Percentiles rank a stretch among this genome's conserved stretches.
phyloP scores from a whole-genome alignment of 176 grass and related monocot species.

The Triticum timopheevii region DNA sequence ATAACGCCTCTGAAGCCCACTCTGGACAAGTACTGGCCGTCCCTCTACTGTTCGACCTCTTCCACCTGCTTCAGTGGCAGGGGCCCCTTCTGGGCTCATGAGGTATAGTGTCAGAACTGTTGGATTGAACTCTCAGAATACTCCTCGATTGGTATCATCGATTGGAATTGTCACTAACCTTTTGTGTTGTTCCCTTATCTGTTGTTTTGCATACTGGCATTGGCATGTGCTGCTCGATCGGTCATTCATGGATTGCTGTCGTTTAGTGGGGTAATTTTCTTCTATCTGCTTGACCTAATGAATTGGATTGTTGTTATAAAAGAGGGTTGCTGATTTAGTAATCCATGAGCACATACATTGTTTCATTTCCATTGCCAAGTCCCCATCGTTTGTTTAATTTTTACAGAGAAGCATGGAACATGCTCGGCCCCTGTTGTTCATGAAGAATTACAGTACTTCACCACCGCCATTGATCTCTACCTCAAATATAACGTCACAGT shows the following conservation, averaged over 20 bases:
- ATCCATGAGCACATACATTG: background rate
- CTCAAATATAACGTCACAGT: slow-evolving; percentile 49
- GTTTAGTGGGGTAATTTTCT: slow-evolving; percentile 54
- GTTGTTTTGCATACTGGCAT: background rate
- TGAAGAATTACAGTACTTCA: slow-evolving; percentile 46
- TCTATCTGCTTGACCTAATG: background rate
- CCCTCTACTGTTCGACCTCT: slow-evolving; percentile 46
- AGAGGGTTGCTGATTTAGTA: background rate
- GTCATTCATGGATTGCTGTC: background rate
- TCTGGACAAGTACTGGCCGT: slow-evolving; percentile 48
- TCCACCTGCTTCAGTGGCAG: slow-evolving; percentile 55
- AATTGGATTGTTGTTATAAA: background rate
- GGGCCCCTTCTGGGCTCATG: slow-evolving; percentile 57
- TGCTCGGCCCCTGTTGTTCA: slow-evolving; percentile 49
- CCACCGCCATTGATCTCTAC: slow-evolving; percentile 42
- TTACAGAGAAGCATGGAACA: slow-evolving; percentile 56
- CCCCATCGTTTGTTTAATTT: background rate
- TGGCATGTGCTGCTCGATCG: background rate
- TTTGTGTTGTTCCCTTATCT: slow-evolving; percentile 2
- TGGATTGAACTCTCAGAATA: background rate
- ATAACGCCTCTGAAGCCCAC: slow-evolving; percentile 29
- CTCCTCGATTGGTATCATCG: background rate
- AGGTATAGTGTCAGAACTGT: slow-evolving; percentile 27
- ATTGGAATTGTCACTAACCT: slow-evolving; percentile 9
- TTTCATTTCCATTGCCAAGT: background rate